Conservation (phyloP, 2,329 filamentous ascomycete species). For the Aspergillus transmontanensis region DNA sequence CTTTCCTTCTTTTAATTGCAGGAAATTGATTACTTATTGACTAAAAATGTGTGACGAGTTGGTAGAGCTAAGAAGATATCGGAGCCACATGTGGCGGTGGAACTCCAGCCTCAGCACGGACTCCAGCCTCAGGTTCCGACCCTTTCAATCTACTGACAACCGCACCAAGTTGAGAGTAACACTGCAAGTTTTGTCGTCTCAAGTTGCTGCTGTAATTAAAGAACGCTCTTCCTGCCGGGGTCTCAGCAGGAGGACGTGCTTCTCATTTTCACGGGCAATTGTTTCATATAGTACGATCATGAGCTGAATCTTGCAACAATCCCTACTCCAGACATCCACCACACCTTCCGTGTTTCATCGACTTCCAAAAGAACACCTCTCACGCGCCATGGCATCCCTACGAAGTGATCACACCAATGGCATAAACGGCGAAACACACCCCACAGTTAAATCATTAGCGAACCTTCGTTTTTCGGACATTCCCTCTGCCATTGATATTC, state of each 20-base stretch:
- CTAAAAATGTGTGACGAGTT: too few species aligned
- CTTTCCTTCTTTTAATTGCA: background rate
- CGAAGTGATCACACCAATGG: conserved; percentile 57
- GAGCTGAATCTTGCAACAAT: conserved; percentile 29
- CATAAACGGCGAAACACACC: conserved; percentile 47
- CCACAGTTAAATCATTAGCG: conserved; percentile 35
- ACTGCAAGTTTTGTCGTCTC: conserved; percentile 22
- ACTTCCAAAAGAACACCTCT: conserved; percentile 1
- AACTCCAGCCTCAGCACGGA: conserved; percentile 23
- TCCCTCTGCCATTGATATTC: conserved; percentile 65
- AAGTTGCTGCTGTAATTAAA: conserved; percentile 12
- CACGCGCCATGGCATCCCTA: conserved; percentile 52
- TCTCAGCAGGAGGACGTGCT: conserved; percentile 1
- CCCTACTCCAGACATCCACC: conserved; percentile 24
- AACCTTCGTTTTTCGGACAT: conserved; percentile 62
- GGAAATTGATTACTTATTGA: too few species aligned
- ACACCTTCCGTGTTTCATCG: conserved; percentile 11
- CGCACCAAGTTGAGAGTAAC: conserved; percentile 11
- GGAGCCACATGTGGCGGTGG: conserved; percentile 30
- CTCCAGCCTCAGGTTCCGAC: conserved; percentile 16
- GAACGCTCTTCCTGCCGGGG: conserved; percentile 10
- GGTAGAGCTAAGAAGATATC: background rate
- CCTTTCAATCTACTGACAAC: conserved; percentile 15
- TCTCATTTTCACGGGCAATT: conserved; percentile 13
- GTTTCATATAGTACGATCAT: conserved; percentile 25